Evolutionary conservation across 2,329 filamentous ascomycete genomes (phyloP), one percentile per base, ranked within the genome.

Genomic region (Pyrenochaeta sp.): DNA sequence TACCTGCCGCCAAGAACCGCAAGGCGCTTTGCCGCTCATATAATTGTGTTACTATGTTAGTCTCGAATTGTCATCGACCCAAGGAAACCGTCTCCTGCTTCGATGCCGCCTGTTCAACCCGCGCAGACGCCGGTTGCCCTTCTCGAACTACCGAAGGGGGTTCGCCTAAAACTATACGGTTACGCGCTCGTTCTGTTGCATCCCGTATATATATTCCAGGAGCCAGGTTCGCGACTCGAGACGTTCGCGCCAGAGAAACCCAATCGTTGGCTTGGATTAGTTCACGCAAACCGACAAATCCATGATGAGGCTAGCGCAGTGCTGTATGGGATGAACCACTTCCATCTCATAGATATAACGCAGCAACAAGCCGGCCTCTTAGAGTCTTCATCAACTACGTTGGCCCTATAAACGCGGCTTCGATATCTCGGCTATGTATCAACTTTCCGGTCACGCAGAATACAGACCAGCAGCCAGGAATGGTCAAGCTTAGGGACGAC

Each of bases 341-440:
- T 52, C 31, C 30, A 51, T 44, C 44, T 54, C 29, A 18, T 44
- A 21, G 48, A 51, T 35, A 49, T 41, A n/a, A 55, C 48, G 8
- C 30, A 31, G 28, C 41, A 35, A 30, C 41, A 55, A 49, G 2
- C 13, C 35, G 24, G 26, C 39, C 44, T 55, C 17, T 36, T 51
- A 14, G 35, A 36, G 29, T 55, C 48, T 3, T 51, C 52, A 19
- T 49, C 23, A 32, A 49, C 35, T 46, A 40, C 19, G 47, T 52
- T 35, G 39, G 51, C 3, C 23, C 35, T 35, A 11, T 34, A 23
- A 52, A 52, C 22, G 41, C 48, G 22, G 44, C 48, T 28, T 51
- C 39, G 6, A 18, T 55, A 30, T 49, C 41, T 15, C 27, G 44
- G 29, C 40, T 55, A 32, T 40, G 32, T 22, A 30, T 55, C 32